Percentiles rank a stretch among this genome's conserved stretches.
Evolutionary conservation across 1,139 yeast species (phyloP).

Genomic region (Pichia sp.): DNA sequence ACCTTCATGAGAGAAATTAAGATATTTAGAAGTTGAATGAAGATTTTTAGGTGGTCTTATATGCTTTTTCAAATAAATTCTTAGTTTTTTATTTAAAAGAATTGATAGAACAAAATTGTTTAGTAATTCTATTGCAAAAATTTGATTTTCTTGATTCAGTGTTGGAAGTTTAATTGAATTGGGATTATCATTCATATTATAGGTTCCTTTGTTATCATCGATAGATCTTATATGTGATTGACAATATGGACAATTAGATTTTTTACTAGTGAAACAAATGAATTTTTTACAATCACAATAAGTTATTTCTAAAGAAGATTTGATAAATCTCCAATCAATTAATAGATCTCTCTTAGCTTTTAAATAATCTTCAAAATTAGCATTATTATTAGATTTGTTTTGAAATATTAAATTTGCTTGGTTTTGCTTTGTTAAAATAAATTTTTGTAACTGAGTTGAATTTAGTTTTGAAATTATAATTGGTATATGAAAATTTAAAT

Average conservation of each 20-base stretch:
- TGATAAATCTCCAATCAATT: slow-evolving; percentile 3
- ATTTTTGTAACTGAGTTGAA: slow-evolving; percentile 7
- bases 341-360: background rate
- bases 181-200: background rate
- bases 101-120: slow-evolving; percentile 10
- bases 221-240: background rate
- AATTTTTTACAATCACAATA: slow-evolving; percentile 5
- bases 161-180: background rate
- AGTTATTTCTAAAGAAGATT: slow-evolving; percentile 1
- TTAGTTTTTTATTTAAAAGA: slow-evolving; percentile 8
- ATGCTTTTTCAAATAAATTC: slow-evolving; percentile 8
- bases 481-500: slow-evolving; percentile 1
- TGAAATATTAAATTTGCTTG: background rate
- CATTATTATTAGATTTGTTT: background rate
- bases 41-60: slow-evolving; percentile 7
- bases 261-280: background rate
- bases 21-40: background rate
- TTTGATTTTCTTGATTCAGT: background rate
- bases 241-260: slow-evolving; percentile 2
- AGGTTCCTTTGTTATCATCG: background rate
- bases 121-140: slow-evolving; percentile 7
- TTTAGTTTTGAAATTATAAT: slow-evolving; percentile 5
- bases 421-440: slow-evolving; percentile 1
- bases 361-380: background rate
- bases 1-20: slow-evolving; percentile 9